phyloP scores from a whole-genome alignment of 2,329 filamentous ascomycete species.

The Aspergillus pseudoterreus region DNA sequence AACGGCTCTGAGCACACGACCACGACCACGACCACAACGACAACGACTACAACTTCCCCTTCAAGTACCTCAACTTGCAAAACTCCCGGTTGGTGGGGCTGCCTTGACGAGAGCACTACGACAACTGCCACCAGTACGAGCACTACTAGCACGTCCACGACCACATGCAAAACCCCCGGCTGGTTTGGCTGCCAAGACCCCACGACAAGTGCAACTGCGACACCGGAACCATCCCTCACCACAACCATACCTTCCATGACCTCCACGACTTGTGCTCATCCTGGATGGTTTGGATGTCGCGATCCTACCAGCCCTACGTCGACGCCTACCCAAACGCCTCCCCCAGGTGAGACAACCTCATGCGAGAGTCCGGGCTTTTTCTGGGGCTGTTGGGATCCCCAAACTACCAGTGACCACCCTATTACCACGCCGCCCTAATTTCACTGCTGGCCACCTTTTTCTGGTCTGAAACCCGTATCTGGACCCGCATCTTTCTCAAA shows the following conservation, averaged over 20 bases:
- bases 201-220: constrained; percentile 25
- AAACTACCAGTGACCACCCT: constrained; percentile 25
- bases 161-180: constrained; percentile 40
- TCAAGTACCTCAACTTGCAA: constrained; percentile 78
- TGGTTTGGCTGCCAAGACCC: constrained; percentile 44
- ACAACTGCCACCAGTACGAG: constrained; percentile 31
- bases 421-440: constrained; percentile 23
- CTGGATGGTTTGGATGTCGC: constrained; percentile 35
- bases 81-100: constrained; percentile 89
- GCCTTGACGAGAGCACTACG: constrained; percentile 48
- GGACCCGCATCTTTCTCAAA: background rate
- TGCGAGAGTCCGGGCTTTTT: constrained; percentile 55
- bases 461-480: background rate
- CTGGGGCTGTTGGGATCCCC: constrained; percentile 52
- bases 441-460: background rate
- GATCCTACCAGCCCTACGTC: constrained; percentile 21
- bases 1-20: constrained; percentile 74
- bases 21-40: constrained; percentile 54
- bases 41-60: constrained; percentile 39
- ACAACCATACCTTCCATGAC: constrained; percentile 15
- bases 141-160: constrained; percentile 30
- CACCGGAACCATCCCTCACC: constrained; percentile 14
- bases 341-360: constrained; percentile 15
- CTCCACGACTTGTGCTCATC: constrained; percentile 23
- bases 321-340: constrained; percentile 9